phyloP scores from a whole-genome alignment of 2,329 filamentous ascomycete species.

The Arthroderma sp. region DNA sequence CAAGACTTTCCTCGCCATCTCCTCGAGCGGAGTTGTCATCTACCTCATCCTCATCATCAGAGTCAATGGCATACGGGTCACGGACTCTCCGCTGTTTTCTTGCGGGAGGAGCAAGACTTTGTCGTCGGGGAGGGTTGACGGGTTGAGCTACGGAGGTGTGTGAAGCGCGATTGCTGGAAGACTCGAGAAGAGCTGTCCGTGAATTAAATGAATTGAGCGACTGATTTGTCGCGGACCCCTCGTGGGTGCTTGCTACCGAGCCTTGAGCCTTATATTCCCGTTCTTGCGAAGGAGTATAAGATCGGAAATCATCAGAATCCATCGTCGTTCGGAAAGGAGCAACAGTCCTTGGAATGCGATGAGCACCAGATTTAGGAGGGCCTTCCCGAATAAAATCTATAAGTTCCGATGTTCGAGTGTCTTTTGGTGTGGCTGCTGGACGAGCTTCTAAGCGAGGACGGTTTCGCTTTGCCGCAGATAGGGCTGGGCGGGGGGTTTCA shows the following conservation, averaged over 20 bases:
- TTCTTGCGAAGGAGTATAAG: slow-evolving; percentile 19
- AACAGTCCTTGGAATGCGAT: slow-evolving; percentile 66
- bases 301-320: slow-evolving; percentile 60
- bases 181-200: slow-evolving; percentile 52
- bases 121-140: background rate
- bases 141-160: slow-evolving; percentile 9
- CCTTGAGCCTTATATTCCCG: slow-evolving; percentile 20
- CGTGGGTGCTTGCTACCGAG: slow-evolving; percentile 31
- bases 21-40: slow-evolving; percentile 33
- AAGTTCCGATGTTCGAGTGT: slow-evolving; percentile 64
- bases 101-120: slow-evolving; percentile 33
- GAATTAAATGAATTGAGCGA: slow-evolving; percentile 57
- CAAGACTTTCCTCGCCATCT: slow-evolving; percentile 33
- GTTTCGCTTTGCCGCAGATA: slow-evolving; percentile 16
- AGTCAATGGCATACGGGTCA: slow-evolving; percentile 89
- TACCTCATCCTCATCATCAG: slow-evolving; percentile 54
- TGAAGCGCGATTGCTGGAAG: slow-evolving; percentile 14
- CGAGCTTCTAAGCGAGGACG: slow-evolving; percentile 53
- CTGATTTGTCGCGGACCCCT: slow-evolving; percentile 38
- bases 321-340: slow-evolving; percentile 75
- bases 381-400: slow-evolving; percentile 93
- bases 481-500: slow-evolving; percentile 8
- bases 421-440: slow-evolving; percentile 49
- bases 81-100: slow-evolving; percentile 65
- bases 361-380: slow-evolving; percentile 51